Evolutionary conservation across 2,329 filamentous ascomycete genomes (phyloP), one percentile per base, ranked within the genome.

Genomic region (Leptographium radiaticola): DNA sequence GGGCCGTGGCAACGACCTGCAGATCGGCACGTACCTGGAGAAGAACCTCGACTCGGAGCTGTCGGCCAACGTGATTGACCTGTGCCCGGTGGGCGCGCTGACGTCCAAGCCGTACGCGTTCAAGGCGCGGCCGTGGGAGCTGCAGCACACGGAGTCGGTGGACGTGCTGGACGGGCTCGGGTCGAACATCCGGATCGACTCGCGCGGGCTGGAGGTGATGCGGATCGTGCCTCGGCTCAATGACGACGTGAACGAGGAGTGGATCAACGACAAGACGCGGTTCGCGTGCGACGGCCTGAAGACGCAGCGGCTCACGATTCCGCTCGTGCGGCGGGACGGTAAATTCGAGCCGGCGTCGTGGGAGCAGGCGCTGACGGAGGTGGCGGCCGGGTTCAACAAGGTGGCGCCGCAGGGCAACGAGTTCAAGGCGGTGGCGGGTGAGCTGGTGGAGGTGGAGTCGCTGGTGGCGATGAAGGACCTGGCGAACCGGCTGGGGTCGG

Each of bases 41-140:
- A 83, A 86, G 68, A 93, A 89, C 65, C 80, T 98, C 59, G 87
- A 96, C 71, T 87, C 90, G 8, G 93, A 98, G 71, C 75, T 98
- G 66, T 98, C 93, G 53, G 93, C 86, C 64, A 98, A 98, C 70
- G 87, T 98, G 62, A 96, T 97, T 69, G 93, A 98, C 68, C 83
- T 98, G 52, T 98, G 93, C 77, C 93, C 93, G 56, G 93, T 98
- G 56, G 93, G 93, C 70, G 93, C 93, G 54, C 80, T 98, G 56
- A 94, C 89, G 39, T 95, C 91, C 9, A 98, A 97, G 75, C 93
- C 93, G 51, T 97, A 97, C 65, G 93, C 93, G 44, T 98, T 97
- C 82, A 86, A 89, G 62, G 90, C 91, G 55, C 83, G 93, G 62
- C 93, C 93, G 4, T 98, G 93, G 93, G 93, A 98, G 69, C 74